Base-by-base conservation (phyloP, 2,329 filamentous ascomycete genomes). In the Rhinocladiella mackenziei region DNA sequence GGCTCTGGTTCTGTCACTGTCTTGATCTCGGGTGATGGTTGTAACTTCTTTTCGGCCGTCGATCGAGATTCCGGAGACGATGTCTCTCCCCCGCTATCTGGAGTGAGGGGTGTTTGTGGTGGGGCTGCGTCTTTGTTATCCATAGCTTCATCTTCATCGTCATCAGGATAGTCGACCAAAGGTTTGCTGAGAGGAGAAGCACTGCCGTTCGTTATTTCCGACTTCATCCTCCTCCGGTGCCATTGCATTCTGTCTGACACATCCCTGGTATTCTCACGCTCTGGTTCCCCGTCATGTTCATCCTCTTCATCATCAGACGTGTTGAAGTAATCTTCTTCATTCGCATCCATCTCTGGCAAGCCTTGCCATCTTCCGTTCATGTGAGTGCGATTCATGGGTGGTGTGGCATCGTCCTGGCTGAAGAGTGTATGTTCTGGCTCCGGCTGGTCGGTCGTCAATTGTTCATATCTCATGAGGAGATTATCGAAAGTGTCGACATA, bases 321-420 rank as follows among this genome's bases (percentile, higher is more conserved):
- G 58, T 94, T 91, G 76, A 94, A 97, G 65, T 97, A 98, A 31
- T 91, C 88, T 58, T 96, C 91, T 63, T 96, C 87, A 8, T 83
- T 81, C 4, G 83, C 76, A 61, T 96, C 91, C 60, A 89, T 77
- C 40, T 94, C 89, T 60, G 87, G 87, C 62, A 94, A 76, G 32
- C 78, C 81, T 54, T 81, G 78, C 64, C 84, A 84, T 50, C 80
- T 67, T 22, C 75, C 75, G 48, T 79, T 81, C 43, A 76, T 62
- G 26, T 72, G 70, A 40, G 63, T 67, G 45, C 68, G 65, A 26
- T 67, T 62, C 31, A 65, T 62, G 7, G 64, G 65, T 51, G 57
- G 69, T 53, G 70, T 67, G 1, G 79, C 81, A 45, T 84, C 82
- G 11, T 82, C 79, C 43, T 91, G 84, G 39, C 83, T 74, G 53